A percentile compares a stretch with the other conserved stretches of the same genome.
These are phyloP conservation scores for Aspergillus sclerotioniger DNA, from an alignment of 495 filamentous ascomycete genomes.

Conservation along the genomic window DNA sequence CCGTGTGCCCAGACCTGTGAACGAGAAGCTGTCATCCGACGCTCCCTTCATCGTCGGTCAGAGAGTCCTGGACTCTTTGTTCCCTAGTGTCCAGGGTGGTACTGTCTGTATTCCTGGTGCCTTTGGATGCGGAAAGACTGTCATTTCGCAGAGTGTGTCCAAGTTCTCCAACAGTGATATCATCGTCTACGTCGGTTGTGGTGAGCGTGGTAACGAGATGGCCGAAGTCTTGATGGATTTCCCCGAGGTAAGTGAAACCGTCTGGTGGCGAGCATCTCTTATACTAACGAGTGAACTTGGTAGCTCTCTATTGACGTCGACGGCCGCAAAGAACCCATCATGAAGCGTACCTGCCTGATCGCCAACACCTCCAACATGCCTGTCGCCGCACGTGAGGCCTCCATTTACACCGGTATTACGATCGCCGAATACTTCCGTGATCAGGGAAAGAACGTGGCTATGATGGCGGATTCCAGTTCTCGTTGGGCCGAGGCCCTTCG, in stretches of 20 bases:
- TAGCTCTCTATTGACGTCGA: conserved; percentile 85
- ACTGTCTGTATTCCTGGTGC: conserved; percentile 98
- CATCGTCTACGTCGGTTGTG: conserved; percentile 97
- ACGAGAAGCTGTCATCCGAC: conserved; percentile 84
- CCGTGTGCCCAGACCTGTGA: conserved; percentile 85
- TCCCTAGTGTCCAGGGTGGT: conserved; percentile 94
- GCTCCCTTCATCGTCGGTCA: conserved; percentile 94
- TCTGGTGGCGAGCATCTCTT: not conserved
- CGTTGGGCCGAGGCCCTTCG: conserved; percentile 98
- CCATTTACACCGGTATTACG: conserved; percentile 98
- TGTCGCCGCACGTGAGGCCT: conserved; percentile 96
- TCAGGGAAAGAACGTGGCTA: conserved; percentile 94
- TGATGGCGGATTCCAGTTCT: conserved; percentile 99
- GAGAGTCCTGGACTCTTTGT: conserved; percentile 95
- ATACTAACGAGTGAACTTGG: conserved; percentile 7
- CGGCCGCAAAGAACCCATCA: conserved; percentile 95
- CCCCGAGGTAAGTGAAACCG: conserved; percentile 59
- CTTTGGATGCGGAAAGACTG: conserved; percentile 99
- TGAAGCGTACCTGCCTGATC: conserved; percentile 98
- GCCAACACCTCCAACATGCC: conserved; percentile 99
- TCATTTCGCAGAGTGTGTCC: conserved; percentile 96
- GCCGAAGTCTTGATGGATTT: conserved; percentile 99
- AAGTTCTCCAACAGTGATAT: conserved; percentile 99
- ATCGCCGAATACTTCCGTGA: conserved; percentile 98
- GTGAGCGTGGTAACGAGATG: conserved; percentile 99